Evolutionary conservation across 495 filamentous ascomycete genomes (phyloP).

Genomic region (Hyaloscypha variabilis): DNA sequence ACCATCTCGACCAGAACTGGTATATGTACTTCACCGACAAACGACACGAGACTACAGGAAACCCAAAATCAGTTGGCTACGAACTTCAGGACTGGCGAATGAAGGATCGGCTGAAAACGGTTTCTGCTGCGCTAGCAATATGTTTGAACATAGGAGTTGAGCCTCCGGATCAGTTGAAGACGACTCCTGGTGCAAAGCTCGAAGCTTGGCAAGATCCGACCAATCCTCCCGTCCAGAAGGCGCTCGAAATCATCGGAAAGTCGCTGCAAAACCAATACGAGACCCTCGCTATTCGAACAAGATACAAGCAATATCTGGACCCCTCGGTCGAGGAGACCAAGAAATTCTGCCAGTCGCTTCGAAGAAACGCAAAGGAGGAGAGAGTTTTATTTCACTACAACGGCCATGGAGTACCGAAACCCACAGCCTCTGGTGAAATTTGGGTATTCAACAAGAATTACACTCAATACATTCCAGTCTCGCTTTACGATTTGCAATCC

Average conservation of each 20-base stretch:
- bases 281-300: conserved; percentile 86
- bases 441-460: conserved; percentile 99
- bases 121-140: conserved; percentile 89
- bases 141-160: conserved; percentile 98
- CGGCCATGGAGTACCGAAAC: conserved; percentile 96
- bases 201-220: conserved; percentile 98
- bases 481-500: conserved; percentile 90
- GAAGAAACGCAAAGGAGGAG: conserved; percentile 93
- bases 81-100: conserved; percentile 92
- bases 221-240: conserved; percentile 74
- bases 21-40: conserved; percentile 99
- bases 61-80: conserved; percentile 64
- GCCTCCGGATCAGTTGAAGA: conserved; percentile 92
- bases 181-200: conserved; percentile 85
- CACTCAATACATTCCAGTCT: conserved; percentile 98
- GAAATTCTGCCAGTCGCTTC: conserved; percentile 87
- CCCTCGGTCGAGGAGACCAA: conserved; percentile 96
- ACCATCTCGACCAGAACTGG: conserved; percentile 63
- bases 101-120: conserved; percentile 94
- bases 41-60: conserved; percentile 93
- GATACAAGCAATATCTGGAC: conserved; percentile 96
- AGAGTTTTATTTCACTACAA: conserved; percentile 97
- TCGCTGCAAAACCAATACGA: conserved; percentile 94
- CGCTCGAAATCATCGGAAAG: conserved; percentile 93
- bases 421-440: conserved; percentile 93